phyloP scores from a whole-genome alignment of 2,329 filamentous ascomycete species.

The Phialocephala subalpina region DNA sequence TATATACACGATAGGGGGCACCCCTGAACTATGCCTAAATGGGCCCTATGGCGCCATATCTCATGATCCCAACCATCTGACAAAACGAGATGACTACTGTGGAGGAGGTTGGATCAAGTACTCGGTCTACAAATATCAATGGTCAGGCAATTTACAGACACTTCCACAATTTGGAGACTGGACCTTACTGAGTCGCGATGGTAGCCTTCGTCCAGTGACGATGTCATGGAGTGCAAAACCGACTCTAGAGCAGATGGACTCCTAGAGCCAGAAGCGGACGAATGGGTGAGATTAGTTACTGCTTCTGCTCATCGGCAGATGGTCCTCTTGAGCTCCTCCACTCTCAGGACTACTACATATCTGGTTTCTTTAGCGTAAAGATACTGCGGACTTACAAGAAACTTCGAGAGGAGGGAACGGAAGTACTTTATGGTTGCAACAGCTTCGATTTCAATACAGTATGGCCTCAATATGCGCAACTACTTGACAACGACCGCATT shows the following conservation, averaged over 20 bases:
- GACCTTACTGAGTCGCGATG: neutral
- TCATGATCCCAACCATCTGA: too few relatives aligned
- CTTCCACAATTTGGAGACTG: neutral
- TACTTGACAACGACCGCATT: neutral
- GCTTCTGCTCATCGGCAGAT: neutral
- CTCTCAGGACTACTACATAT: neutral
- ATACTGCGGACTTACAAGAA: neutral
- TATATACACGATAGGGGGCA: too few relatives aligned
- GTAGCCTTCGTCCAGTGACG: neutral
- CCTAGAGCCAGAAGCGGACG: too few relatives aligned
- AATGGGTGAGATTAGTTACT: too few relatives aligned
- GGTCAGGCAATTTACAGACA: too few relatives aligned
- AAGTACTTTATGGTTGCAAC: neutral
- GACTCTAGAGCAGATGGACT: neutral
- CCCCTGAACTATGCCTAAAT: too few relatives aligned
- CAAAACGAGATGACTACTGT: too few relatives aligned
- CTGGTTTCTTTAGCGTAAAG: neutral
- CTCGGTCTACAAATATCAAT: too few relatives aligned
- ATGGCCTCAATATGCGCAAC: neutral
- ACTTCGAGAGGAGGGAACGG: neutral
- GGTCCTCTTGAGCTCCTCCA: neutral
- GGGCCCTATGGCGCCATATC: too few relatives aligned
- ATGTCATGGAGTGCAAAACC: neutral
- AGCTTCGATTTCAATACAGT: neutral
- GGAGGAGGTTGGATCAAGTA: too few relatives aligned